Evolutionary conservation across 129 eudicot species (phyloP).

Genomic region (Pittosporum tobira): DNA sequence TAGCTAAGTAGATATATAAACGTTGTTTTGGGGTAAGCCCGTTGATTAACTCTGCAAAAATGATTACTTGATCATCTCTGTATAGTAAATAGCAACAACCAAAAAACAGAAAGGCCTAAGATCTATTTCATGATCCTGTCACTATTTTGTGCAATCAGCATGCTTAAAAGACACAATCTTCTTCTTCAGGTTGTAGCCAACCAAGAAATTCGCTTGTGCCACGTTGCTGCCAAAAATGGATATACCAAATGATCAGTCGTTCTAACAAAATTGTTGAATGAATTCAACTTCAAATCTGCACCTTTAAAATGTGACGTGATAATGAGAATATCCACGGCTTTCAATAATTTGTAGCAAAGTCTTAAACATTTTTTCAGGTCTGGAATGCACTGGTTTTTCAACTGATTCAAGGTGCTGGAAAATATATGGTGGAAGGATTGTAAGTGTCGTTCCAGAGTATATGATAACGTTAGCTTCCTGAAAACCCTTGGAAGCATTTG

Average conservation of each 20-base stretch:
- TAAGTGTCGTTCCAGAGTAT: slow-evolving; percentile 23
- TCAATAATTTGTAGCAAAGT: slow-evolving; percentile 4
- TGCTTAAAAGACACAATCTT: slow-evolving; percentile 15
- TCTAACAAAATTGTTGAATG: not conserved
- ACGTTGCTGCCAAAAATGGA: slow-evolving; percentile 21
- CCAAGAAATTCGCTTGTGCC: slow-evolving; percentile 15
- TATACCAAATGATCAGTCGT: not conserved
- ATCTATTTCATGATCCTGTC: too few relatives aligned
- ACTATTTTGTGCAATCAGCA: slow-evolving; percentile 4
- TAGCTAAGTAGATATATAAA: too few relatives aligned
- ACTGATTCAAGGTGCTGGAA: not conserved
- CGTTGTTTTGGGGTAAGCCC: too few relatives aligned
- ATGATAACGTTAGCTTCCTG: slow-evolving; percentile 24
- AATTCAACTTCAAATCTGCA: slow-evolving; percentile 10
- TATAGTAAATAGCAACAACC: too few relatives aligned
- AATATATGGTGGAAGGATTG: slow-evolving; percentile 4
- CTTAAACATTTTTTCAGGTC: slow-evolving; percentile 4
- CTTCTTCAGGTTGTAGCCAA: slow-evolving; percentile 13
- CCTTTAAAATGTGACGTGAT: slow-evolving; percentile 11
- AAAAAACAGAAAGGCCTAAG: too few relatives aligned
- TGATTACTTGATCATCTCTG: too few relatives aligned
- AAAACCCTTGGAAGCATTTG: too few relatives aligned
- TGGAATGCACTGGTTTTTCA: not conserved
- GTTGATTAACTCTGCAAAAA: too few relatives aligned
- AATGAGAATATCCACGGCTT: not conserved